Percentiles rank a stretch among this genome's conserved stretches.
These are phyloP conservation scores for Calocybe indica DNA, from an alignment of 768 basidiomycete species.

Conservation along the genomic window DNA sequence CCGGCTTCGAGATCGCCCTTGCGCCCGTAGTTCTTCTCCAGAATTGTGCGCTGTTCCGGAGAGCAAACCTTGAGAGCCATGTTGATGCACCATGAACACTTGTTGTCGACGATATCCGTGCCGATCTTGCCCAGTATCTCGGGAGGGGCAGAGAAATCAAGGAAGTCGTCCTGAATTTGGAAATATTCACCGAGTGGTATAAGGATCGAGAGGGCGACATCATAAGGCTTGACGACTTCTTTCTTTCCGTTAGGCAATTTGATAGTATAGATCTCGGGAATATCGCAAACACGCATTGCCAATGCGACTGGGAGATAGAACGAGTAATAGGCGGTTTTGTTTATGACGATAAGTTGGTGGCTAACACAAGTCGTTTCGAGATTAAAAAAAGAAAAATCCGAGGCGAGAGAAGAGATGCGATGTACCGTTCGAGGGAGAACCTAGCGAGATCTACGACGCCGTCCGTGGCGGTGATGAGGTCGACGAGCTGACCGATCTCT, in stretches of 20 bases:
- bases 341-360: constrained; percentile 88
- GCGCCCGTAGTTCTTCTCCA: constrained; percentile 50
- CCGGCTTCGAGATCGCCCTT: constrained; percentile 27
- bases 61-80: constrained; percentile 61
- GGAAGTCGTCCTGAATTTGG: constrained; percentile 96
- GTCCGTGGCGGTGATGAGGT: constrained; percentile 93
- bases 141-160: constrained; percentile 87
- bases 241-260: constrained; percentile 9
- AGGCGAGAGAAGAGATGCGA: constrained; percentile 1
- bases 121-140: constrained; percentile 96
- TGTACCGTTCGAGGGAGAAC: constrained; percentile 82
- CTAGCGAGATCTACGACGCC: constrained; percentile 79
- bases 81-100: constrained; percentile 96
- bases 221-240: constrained; percentile 50
- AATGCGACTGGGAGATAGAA: constrained; percentile 98
- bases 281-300: constrained; percentile 73
- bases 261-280: constrained; percentile 45
- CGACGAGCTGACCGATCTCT: constrained; percentile 94
- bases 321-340: constrained; percentile 97
- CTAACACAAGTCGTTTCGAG: constrained; percentile 27
- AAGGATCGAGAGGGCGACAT: constrained; percentile 72
- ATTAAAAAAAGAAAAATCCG: background rate
- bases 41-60: constrained; percentile 47
- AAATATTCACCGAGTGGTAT: constrained; percentile 96
- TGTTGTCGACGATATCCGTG: constrained; percentile 98